Conservation (phyloP, 805 yeast species). For the Candida hispaniensis region DNA sequence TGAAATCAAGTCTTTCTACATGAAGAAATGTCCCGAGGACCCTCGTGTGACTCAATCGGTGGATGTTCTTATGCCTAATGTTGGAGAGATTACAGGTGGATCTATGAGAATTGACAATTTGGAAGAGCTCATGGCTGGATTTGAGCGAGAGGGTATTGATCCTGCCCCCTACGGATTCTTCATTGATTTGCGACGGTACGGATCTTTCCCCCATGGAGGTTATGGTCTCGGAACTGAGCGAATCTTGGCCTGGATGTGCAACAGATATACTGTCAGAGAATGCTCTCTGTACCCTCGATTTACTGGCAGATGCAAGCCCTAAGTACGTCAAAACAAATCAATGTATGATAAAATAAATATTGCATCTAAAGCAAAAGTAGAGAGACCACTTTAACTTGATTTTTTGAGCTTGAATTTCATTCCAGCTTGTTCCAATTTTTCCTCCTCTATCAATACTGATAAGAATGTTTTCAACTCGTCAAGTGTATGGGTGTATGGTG, state of each 20-base stretch:
- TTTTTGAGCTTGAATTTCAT: conserved; percentile 31
- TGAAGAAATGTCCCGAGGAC: conserved; percentile 86
- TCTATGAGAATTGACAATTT: conserved; percentile 88
- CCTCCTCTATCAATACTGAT: conserved; percentile 36
- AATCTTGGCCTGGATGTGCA: conserved; percentile 95
- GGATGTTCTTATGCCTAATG: conserved; percentile 97
- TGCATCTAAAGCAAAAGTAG: too few relatives aligned
- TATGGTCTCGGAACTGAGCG: conserved; percentile 98
- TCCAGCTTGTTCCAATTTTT: conserved; percentile 30
- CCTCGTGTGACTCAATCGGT: conserved; percentile 95
- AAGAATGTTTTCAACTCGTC: conserved; percentile 37
- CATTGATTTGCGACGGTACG: conserved; percentile 89
- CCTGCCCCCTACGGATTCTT: conserved; percentile 89
- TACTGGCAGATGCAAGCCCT: conserved; percentile 97
- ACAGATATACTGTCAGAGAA: conserved; percentile 96
- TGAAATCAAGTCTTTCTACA: conserved; percentile 94
- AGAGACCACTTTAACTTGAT: too few relatives aligned
- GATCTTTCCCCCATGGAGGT: conserved; percentile 98
- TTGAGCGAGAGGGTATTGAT: conserved; percentile 84
- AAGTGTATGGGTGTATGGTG: conserved; percentile 32
- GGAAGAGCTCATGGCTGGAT: conserved; percentile 79
- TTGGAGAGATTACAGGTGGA: conserved; percentile 98
- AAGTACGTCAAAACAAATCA: conserved; percentile 16
- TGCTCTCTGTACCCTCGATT: conserved; percentile 96
- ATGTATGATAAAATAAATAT: too few relatives aligned